Evolutionary conservation across 345 rosid genomes (phyloP), one percentile per base, ranked within the genome.

Genomic region (Rhodamnia argentea): DNA sequence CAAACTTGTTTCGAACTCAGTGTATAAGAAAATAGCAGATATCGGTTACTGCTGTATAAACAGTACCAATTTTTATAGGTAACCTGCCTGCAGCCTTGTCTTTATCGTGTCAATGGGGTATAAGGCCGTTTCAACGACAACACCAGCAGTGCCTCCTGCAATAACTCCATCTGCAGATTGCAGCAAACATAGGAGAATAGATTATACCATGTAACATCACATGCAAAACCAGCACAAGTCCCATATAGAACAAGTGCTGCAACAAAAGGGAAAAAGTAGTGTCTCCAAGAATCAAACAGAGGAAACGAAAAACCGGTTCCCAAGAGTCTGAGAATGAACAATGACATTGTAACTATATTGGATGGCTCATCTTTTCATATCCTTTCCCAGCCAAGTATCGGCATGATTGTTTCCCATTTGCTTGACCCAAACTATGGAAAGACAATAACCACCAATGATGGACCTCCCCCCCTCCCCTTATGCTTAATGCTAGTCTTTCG

Each of bases 71-170:
- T 84, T 58, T 76, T 85, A 86, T 37, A 23, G n/a, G 75, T 86
- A 91, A 94, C 95, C 88, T 91, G 92, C 99, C 97, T 96, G 99
- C 87, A 96, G 93, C 88, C 99, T 88, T 26, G 99, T 96, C 93
- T 96, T 96, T 87, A 96, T 94, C 1, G 99, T 96, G 88, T 96
- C 99, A 85, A 96, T 93, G 27, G 98, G 99, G 87, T 96, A 96
- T 62, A 96, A 91, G 84, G 97, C 97, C 37, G 98, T 94, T 88
- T 96, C 99, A 87, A 96, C 99, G 59, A 96, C 98, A 89, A 94
- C 98, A 84, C 98, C 99, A 89, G 98, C 97, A 42, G 97, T 90
- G 85, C 99, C 98, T 89, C 99, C 99, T 47, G 98, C 99, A 87
- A 96, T 88, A 86, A 92, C 91, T 22, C 99, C 99, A 93, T 96